A percentile compares a stretch with the other conserved stretches of the same genome.
Conservation (phyloP, 768 basidiomycete genomes). For the Amanita brunnescens region DNA sequence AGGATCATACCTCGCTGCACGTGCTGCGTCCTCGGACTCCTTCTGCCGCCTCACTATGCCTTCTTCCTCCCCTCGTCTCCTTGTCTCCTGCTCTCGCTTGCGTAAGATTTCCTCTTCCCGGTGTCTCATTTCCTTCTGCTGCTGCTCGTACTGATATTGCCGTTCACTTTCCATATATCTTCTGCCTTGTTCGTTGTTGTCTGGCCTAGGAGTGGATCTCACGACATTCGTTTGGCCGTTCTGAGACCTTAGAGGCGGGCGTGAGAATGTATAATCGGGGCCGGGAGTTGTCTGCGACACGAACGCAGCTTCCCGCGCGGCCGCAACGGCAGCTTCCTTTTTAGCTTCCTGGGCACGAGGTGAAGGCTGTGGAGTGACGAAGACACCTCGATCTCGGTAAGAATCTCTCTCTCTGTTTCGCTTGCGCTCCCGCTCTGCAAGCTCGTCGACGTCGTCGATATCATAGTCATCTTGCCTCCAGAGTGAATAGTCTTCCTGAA, state of each 20-base stretch:
- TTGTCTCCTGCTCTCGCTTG: constrained; percentile 23
- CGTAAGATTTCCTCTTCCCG: constrained; percentile 40
- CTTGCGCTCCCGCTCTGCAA: constrained; percentile 2
- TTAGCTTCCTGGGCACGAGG: constrained; percentile 6
- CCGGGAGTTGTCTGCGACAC: constrained; percentile 6
- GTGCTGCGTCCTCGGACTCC: constrained; percentile 46
- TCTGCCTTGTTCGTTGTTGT: neutral
- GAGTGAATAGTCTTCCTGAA: neutral
- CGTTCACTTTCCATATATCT: constrained; percentile 5
- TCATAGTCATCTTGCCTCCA: constrained; percentile 4
- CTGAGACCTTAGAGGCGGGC: constrained; percentile 14
- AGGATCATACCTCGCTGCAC: constrained; percentile 29
- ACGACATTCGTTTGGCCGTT: neutral
- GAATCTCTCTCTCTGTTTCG: neutral
- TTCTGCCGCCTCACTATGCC: constrained; percentile 50
- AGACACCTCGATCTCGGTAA: constrained; percentile 3
- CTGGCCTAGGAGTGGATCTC: neutral
- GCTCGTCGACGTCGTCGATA: constrained; percentile 1
- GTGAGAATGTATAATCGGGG: constrained; percentile 23
- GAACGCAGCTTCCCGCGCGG: constrained; percentile 16
- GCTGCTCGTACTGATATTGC: constrained; percentile 16
- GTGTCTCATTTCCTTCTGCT: constrained; percentile 35
- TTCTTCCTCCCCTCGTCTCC: constrained; percentile 44
- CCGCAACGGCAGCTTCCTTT: constrained; percentile 8
- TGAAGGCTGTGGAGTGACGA: constrained; percentile 1